Conservation (phyloP, 768 basidiomycete species). For the Terana coerulea region DNA sequence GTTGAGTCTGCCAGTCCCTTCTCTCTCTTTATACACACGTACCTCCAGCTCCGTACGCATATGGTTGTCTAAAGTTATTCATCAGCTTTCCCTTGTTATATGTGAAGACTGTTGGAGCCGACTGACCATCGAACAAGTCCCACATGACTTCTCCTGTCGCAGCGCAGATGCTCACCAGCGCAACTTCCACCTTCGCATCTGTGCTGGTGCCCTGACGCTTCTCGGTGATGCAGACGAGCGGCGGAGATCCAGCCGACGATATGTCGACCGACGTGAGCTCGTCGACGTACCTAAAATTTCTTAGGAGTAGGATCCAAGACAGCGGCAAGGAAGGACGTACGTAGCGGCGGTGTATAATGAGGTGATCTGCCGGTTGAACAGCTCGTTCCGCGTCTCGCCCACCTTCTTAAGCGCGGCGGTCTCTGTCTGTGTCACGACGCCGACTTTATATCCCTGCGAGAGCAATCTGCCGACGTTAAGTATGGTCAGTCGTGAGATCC, state of each 20-base stretch:
- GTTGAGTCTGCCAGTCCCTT: too few species aligned
- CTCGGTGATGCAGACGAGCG: constrained; percentile 77
- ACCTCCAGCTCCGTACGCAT: constrained; percentile 93
- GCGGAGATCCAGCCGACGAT: constrained; percentile 48
- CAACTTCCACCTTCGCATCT: constrained; percentile 50
- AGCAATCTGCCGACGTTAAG: constrained; percentile 52
- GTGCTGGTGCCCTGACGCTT: constrained; percentile 35
- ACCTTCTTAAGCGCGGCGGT: constrained; percentile 88
- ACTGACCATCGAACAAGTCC: constrained; percentile 81
- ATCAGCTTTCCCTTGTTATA: not conserved
- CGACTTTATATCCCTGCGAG: constrained; percentile 77
- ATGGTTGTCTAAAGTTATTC: constrained; percentile 49
- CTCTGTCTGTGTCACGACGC: constrained; percentile 78
- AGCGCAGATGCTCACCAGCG: constrained; percentile 76
- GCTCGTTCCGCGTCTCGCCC: constrained; percentile 66
- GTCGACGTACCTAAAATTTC: constrained; percentile 71
- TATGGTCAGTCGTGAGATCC: not conserved
- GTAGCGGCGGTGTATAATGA: constrained; percentile 85
- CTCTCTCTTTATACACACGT: constrained; percentile 9
- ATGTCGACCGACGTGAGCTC: constrained; percentile 63
- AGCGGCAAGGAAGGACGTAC: constrained; percentile 40
- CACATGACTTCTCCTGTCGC: constrained; percentile 91
- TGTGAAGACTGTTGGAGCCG: not conserved
- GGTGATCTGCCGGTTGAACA: constrained; percentile 72
- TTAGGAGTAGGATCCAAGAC: not conserved